A percentile compares a stretch with the other conserved stretches of the same genome.
Conservation (phyloP, 1,284 basidiomycete genomes). For the Phlebopus sp. region DNA sequence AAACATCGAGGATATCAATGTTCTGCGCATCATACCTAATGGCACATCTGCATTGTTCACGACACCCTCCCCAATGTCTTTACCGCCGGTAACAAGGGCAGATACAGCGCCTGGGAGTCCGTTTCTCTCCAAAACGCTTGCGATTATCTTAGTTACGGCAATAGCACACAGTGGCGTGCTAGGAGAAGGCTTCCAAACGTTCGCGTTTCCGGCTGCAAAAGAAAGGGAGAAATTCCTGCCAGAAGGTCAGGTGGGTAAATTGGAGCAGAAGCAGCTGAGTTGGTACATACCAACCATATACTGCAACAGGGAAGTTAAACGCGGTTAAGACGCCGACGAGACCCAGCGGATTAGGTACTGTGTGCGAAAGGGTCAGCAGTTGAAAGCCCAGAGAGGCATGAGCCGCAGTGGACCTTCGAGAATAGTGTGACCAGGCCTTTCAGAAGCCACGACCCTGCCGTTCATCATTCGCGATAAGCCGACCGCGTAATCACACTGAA, state of each 20-base stretch:
- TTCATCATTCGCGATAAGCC: constrained; percentile 92
- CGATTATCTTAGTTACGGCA: constrained; percentile 83
- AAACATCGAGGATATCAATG: constrained; percentile 3
- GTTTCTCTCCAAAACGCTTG: constrained; percentile 78
- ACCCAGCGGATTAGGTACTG: constrained; percentile 90
- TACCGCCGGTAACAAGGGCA: constrained; percentile 79
- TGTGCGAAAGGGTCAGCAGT: constrained; percentile 7
- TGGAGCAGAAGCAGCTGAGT: constrained; percentile 1
- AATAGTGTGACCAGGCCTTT: constrained; percentile 87
- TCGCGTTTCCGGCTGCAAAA: constrained; percentile 88
- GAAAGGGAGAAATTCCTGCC: constrained; percentile 87
- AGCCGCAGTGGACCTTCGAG: constrained; percentile 61
- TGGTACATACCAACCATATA: constrained; percentile 72
- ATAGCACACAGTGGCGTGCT: constrained; percentile 87
- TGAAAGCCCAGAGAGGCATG: constrained; percentile 1
- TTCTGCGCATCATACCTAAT: constrained; percentile 48
- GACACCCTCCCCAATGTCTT: constrained; percentile 76
- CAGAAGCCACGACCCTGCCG: constrained; percentile 80
- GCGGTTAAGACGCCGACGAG: constrained; percentile 89
- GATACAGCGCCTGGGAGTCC: constrained; percentile 82
- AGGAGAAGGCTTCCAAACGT: constrained; percentile 93
- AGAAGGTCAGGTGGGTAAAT: constrained; percentile 2
- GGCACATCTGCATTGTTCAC: constrained; percentile 74
- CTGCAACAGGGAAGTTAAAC: constrained; percentile 93
- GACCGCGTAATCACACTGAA: constrained; percentile 68